A percentile compares a stretch with the other conserved stretches of the same genome.
These are phyloP conservation scores for sorghum (Sorghum bicolor) DNA, from an alignment of 176 grass and related monocot species.

Conservation along the genomic window Sorghum_bicolor_NCBIv3 NC_012870.2:26554001-26554500, in stretches of 20 bases:
- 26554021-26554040: neutral
- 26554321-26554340: conserved; percentile 62
- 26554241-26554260: neutral
- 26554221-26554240: neutral
- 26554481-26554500: conserved; percentile 50
- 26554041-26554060: neutral
- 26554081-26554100: neutral
- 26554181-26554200: neutral
- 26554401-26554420: neutral
- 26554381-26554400: neutral
- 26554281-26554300: conserved; percentile 42
- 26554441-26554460: conserved; percentile 63
- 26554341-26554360: conserved; percentile 51
- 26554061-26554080: neutral
- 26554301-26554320: conserved; percentile 48
- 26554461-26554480: conserved; percentile 69
- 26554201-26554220: neutral
- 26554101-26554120: neutral
- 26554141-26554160: neutral
- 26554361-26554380: conserved; percentile 30
- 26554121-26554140: neutral
- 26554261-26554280: neutral
- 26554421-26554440: conserved; percentile 32
- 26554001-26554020: conserved; percentile 50
- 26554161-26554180: neutral